A percentile compares a stretch with the other conserved stretches of the same genome.
phyloP scores from a whole-genome alignment of 2,329 filamentous ascomycete genomes.

The Fusarium sp. region DNA sequence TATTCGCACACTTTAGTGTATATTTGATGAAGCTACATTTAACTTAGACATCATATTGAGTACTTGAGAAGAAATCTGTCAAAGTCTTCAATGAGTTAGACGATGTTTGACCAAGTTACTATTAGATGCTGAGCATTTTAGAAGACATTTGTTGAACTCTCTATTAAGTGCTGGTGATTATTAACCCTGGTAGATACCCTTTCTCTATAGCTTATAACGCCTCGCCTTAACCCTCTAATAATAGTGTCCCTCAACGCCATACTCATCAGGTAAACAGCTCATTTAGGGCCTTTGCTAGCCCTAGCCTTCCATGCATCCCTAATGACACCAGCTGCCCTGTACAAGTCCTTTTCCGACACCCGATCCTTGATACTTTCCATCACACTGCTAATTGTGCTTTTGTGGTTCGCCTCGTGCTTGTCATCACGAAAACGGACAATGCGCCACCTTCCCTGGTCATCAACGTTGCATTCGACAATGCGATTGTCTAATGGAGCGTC shows the following conservation, averaged over 20 bases:
- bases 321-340: constrained; percentile 78
- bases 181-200: constrained; percentile 1
- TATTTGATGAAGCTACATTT: too few species aligned
- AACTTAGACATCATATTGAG: too few species aligned
- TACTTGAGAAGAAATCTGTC: too few species aligned
- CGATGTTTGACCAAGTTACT: too few species aligned
- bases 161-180: constrained; percentile 7
- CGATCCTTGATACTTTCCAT: constrained; percentile 90
- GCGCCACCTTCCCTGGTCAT: constrained; percentile 82
- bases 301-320: constrained; percentile 83
- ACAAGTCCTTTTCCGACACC: constrained; percentile 86
- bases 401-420: constrained; percentile 92
- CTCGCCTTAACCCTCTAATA: constrained; percentile 40
- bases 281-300: constrained; percentile 27
- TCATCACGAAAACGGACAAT: constrained; percentile 93
- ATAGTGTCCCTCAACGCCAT: constrained; percentile 35
- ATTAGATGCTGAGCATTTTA: too few species aligned
- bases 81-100: too few species aligned
- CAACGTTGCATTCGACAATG: constrained; percentile 91
- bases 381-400: constrained; percentile 86
- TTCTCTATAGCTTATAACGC: constrained; percentile 40
- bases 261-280: constrained; percentile 65
- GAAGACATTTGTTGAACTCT: not conserved
- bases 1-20: too few species aligned
- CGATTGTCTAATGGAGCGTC: constrained; percentile 85